Percentiles rank a stretch among this genome's conserved stretches.
These are phyloP conservation scores for Cutaneotrichosporon cutaneum DNA, from an alignment of 1,284 basidiomycete genomes.

Conservation along the genomic window DNA sequence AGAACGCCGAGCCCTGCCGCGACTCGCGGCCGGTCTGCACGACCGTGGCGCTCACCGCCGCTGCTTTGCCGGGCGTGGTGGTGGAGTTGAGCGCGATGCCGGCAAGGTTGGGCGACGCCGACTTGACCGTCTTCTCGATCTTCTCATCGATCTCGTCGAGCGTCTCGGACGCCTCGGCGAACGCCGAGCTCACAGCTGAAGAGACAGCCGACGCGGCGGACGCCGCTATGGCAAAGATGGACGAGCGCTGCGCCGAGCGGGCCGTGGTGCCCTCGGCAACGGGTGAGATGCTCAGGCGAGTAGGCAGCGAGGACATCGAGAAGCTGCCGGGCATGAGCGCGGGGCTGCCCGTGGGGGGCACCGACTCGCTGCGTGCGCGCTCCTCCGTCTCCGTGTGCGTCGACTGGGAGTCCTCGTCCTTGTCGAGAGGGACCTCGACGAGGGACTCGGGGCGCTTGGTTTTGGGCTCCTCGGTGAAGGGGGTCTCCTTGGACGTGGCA, in stretches of 20 bases:
- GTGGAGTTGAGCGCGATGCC: not conserved
- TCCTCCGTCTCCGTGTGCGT: not conserved
- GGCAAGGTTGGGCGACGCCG: constrained; percentile 6
- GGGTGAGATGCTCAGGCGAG: not conserved
- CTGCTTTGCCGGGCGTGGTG: not conserved
- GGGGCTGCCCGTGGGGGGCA: not conserved
- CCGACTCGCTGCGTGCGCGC: not conserved
- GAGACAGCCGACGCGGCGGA: constrained; percentile 9
- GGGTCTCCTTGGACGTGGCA: not conserved
- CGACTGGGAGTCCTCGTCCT: not conserved
- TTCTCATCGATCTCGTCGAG: constrained; percentile 12
- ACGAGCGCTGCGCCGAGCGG: not conserved
- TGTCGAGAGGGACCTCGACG: not conserved
- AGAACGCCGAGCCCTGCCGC: not conserved
- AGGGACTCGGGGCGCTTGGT: not conserved
- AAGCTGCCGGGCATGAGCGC: not conserved
- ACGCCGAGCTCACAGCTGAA: constrained; percentile 10
- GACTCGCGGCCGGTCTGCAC: not conserved
- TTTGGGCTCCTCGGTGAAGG: not conserved
- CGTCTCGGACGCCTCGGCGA: constrained; percentile 11
- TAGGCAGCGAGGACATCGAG: not conserved
- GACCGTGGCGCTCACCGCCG: not conserved
- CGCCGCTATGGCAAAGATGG: constrained; percentile 3
- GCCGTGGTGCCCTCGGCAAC: not conserved
- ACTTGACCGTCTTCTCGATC: constrained; percentile 5